A percentile compares a stretch with the other conserved stretches of the same genome.
Conservation (phyloP, 2,329 filamentous ascomycete genomes). For the Neofusicoccum cordaticola region DNA sequence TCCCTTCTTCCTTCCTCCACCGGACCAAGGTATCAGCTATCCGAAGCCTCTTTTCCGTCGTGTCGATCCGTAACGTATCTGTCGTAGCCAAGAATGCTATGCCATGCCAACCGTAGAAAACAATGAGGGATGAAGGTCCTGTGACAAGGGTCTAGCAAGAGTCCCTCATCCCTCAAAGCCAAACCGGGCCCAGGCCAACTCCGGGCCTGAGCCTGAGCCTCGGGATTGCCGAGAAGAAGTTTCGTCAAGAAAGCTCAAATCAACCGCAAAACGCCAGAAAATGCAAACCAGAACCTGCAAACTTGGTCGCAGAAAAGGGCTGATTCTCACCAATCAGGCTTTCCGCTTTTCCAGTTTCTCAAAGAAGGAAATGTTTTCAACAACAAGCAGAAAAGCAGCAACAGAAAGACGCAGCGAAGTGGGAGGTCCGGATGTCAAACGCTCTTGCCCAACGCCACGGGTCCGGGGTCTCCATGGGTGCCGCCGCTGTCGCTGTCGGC, state of each 20-base stretch:
- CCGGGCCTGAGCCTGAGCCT: not conserved
- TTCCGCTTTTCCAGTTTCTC: not conserved
- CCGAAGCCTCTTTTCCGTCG: not conserved
- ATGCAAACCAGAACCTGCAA: not conserved
- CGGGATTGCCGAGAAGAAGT: not conserved
- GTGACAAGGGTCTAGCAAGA: not conserved
- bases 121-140: not conserved
- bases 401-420: not conserved
- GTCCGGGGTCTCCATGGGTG: not conserved
- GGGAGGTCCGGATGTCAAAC: not conserved
- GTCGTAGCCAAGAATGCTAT: slow-evolving; percentile 14
- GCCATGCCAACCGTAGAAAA: not conserved
- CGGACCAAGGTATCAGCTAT: not conserved
- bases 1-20: not conserved
- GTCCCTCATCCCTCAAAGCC: not conserved
- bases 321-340: not conserved
- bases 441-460: not conserved
- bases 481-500: not conserved
- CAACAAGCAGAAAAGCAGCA: not conserved
- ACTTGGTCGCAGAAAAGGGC: not conserved
- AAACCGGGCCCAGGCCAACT: not conserved
- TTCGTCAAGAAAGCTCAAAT: not conserved
- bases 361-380: slow-evolving; percentile 1
- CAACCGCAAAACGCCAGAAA: not conserved
- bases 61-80: slow-evolving; percentile 4